Evolutionary conservation across 495 filamentous ascomycete genomes (phyloP), one percentile per base, ranked within the genome.

Genomic region (Penicillium turbatum): DNA sequence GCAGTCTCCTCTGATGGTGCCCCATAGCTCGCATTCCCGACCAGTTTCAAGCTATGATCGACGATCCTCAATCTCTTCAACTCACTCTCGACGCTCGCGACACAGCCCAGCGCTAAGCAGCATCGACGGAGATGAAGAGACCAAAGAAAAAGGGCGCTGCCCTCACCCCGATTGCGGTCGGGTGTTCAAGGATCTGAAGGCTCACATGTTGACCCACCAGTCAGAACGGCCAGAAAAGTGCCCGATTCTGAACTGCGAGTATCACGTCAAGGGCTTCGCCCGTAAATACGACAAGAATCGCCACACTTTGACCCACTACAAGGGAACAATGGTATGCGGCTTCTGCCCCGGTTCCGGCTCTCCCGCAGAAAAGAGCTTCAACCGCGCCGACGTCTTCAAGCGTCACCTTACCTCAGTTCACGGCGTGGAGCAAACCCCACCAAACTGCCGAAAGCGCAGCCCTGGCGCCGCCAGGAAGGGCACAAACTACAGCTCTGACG

Each of bases 241-340:
- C 65, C 93, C 93, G 1, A 97, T 97, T 50, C 75, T 85, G 51
- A 93, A 82, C 9, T 99, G 93, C 77, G 90, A 96, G 61, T 99
- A 96, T 66, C 90, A 96, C 71, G 79, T 81, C 53, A 97, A 97
- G 70, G 93, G 93, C 1, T 99, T 99, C 63, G 92, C 93, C 5
- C 78, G 93, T 36, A 99, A 97, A 63, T 99, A 99, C 63, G 93
- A 99, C 71, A 97, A 97, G 74, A 97, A 97, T 68, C 77, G 93
- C n/a, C 93, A 99, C 65, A 96, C 92, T 0, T 67, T 99, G 57
- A 99, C 95, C 21, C 93, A 99, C 60, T 99, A 99, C 79, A 97
- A 97, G 70, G 95, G 95, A 5, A 97, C 91, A 6, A 97, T 99
- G 95, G 90, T 97, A 12, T 99, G 93, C 67, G 92, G 92, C 10